Percentiles rank a stretch among this genome's conserved stretches.
These are phyloP conservation scores for Candida ortonii DNA, from an alignment of 805 yeast species.

Conservation along the genomic window DNA sequence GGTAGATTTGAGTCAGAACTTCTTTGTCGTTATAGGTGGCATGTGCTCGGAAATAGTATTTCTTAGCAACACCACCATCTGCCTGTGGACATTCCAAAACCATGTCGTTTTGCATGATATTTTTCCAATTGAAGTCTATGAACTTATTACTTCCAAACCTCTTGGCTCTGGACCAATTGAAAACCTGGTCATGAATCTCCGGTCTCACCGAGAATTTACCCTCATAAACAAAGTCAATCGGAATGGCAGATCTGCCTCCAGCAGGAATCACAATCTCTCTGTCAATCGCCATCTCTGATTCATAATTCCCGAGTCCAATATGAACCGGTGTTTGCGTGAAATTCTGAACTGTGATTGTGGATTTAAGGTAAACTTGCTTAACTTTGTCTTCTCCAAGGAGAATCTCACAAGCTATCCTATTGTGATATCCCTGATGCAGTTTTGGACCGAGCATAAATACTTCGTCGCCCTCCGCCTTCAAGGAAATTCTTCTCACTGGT, in stretches of 20 bases:
- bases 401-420: constrained; percentile 71
- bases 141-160: constrained; percentile 16
- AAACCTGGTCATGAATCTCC: constrained; percentile 44
- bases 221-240: constrained; percentile 64
- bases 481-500: constrained; percentile 54
- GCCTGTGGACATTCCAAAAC: constrained; percentile 60
- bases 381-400: constrained; percentile 70
- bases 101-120: constrained; percentile 45
- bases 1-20: constrained; percentile 72
- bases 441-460: constrained; percentile 66
- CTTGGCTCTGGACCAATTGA: constrained; percentile 63
- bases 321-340: constrained; percentile 58
- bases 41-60: constrained; percentile 64
- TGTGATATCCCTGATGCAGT: constrained; percentile 48
- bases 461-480: constrained; percentile 81
- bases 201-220: constrained; percentile 64
- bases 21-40: constrained; percentile 64
- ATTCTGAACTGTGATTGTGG: constrained; percentile 70
- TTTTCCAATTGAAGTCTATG: constrained; percentile 57
- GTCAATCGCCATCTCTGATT: constrained; percentile 30
- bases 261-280: constrained; percentile 47
- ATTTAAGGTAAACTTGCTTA: constrained; percentile 72
- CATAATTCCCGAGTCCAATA: constrained; percentile 35
- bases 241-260: constrained; percentile 61
- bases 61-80: constrained; percentile 33